Base-by-base conservation (phyloP, 805 yeast species). In the Wickerhamomyces xylosicus region DNA sequence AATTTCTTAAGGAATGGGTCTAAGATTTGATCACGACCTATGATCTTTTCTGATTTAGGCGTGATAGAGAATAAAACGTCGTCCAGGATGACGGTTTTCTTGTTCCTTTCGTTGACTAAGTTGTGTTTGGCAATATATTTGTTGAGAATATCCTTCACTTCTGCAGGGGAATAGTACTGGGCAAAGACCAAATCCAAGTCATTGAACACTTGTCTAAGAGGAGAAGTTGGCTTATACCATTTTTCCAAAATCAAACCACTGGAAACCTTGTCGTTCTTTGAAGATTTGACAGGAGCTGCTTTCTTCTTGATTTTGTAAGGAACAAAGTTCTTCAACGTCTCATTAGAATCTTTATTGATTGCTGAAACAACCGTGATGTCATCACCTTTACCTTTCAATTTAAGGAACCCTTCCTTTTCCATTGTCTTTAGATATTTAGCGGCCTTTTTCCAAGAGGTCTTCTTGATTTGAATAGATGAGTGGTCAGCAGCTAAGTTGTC, bases 361-460 rank as follows among this genome's bases (percentile, higher is more conserved):
- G 72, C 48, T 7, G 71, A 63, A 2, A 69, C 63, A 17, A 90
- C 64, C 1, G 72, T 68, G 20, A 87, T 62, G 50, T 84, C 94
- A 42, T 89, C 96, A 31, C 79, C 92, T 52, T 85, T 84, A 7
- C 95, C 97, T 48, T 87, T 85, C 19, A 79, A 56, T 41, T 76
- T 77, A 18, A 92, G 44, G 40, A 79, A 72, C 2, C 76, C 75
- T 34, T 69, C 67, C 55, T 86, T 90, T 47, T 85, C 95, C 79
- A 89, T 85, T 6, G 83, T 78, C 53, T 86, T 90, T 39, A 90
- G 61, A 52, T 80, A 86, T 56, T 87, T 89, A 13, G 87, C 72
- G 4, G 90, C 76, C 53, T 90, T 90, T 58, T 84, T 87, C 95
- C 95, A 90, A 3, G 87, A 74, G 0, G 95, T 78, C 52, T 77